A percentile compares a stretch with the other conserved stretches of the same genome.
Evolutionary conservation across 345 rosid genomes (phyloP).

Genomic region (Physaria fendleri): DNA sequence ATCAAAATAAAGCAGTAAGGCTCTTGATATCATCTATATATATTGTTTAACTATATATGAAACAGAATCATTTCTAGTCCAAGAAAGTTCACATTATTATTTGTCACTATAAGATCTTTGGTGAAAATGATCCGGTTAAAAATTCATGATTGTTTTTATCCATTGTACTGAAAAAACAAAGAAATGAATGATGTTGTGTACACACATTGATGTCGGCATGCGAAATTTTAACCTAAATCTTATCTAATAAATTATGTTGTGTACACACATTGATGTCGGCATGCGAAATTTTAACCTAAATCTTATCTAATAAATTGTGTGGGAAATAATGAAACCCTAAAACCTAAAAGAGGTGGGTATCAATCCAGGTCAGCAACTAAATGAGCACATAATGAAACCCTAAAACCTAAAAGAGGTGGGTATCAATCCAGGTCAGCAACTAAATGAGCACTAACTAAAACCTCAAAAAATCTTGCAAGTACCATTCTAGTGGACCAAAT

Average conservation of each 20-base stretch:
- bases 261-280: slow-evolving; percentile 27
- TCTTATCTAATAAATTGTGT: slow-evolving; percentile 6
- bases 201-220: slow-evolving; percentile 27
- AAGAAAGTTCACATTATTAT: background rate
- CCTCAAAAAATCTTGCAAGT: slow-evolving; percentile 21
- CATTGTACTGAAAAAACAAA: background rate
- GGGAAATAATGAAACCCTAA: slow-evolving; percentile 17
- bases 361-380: slow-evolving; percentile 19
- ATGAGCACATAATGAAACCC: slow-evolving; percentile 19
- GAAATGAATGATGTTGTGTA: slow-evolving; percentile 5
- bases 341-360: slow-evolving; percentile 24
- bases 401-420: slow-evolving; percentile 24
- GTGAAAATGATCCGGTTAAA: background rate
- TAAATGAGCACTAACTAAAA: slow-evolving; percentile 20
- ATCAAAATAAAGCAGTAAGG: background rate
- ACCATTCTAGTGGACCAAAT: slow-evolving; percentile 24
- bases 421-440: slow-evolving; percentile 23
- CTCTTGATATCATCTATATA: background rate
- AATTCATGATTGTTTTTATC: background rate
- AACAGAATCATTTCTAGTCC: background rate
- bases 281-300: slow-evolving; percentile 18
- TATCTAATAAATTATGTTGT: slow-evolving; percentile 8
- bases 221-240: slow-evolving; percentile 14
- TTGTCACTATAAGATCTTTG: background rate
- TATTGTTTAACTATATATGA: background rate